Evolutionary conservation across 805 yeast species (phyloP).

Genomic region (Zygoascus biomembranicola): DNA sequence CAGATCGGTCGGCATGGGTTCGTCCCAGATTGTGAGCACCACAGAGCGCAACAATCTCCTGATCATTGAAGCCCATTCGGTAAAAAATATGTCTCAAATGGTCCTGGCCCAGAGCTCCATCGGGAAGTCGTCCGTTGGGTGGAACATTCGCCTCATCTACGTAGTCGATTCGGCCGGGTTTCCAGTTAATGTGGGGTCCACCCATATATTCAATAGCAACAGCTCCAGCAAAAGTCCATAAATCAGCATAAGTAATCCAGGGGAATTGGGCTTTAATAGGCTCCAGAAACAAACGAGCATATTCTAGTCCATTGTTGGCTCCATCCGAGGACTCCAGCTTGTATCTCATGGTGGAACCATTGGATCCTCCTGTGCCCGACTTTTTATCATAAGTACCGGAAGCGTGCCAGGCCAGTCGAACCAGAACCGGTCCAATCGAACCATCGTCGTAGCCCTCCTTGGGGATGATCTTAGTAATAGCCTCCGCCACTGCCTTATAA

Average conservation of each 20-base stretch:
- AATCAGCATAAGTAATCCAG: constrained; percentile 55
- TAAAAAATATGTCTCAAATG: constrained; percentile 48
- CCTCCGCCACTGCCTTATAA: constrained; percentile 33
- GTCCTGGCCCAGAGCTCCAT: constrained; percentile 45
- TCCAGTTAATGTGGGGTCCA: constrained; percentile 71
- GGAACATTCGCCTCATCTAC: constrained; percentile 47
- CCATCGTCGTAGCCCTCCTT: constrained; percentile 54
- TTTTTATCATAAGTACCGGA: constrained; percentile 66
- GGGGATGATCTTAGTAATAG: constrained; percentile 29
- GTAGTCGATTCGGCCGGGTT: constrained; percentile 60
- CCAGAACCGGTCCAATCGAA: constrained; percentile 65
- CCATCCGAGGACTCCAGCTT: constrained; percentile 36
- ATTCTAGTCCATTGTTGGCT: constrained; percentile 42
- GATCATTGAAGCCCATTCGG: constrained; percentile 53
- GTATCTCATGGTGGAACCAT: constrained; percentile 48
- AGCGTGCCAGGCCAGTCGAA: constrained; percentile 81
- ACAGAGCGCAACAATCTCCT: constrained; percentile 51
- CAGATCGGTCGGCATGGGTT: constrained; percentile 56
- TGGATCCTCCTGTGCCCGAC: constrained; percentile 45
- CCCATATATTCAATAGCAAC: constrained; percentile 54
- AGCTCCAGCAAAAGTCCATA: constrained; percentile 68
- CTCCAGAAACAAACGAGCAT: constrained; percentile 49
- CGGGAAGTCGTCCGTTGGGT: constrained; percentile 55
- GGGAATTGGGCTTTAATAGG: constrained; percentile 50
- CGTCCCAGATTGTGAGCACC: constrained; percentile 62